Percentiles rank a stretch among this genome's conserved stretches.
Evolutionary conservation across 352 stramenopile species (phyloP).

Genomic region (Pythium chondricola): DNA sequence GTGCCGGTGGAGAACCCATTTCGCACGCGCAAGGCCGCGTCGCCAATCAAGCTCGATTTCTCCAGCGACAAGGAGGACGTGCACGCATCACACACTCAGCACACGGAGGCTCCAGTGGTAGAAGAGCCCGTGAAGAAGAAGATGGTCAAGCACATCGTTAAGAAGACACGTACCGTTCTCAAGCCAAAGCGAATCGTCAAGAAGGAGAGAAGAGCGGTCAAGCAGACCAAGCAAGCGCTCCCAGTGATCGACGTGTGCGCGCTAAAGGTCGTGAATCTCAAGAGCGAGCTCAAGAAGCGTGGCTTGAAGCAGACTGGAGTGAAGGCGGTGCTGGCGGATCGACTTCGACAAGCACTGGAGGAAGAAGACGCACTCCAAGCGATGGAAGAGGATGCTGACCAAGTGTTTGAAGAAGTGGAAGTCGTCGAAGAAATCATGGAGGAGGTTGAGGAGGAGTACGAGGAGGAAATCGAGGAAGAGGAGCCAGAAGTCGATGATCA

Average conservation of each 20-base stretch:
- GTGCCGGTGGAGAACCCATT: slow-evolving; percentile 3
- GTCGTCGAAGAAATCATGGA: slow-evolving; percentile 23
- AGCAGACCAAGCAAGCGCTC: slow-evolving; percentile 19
- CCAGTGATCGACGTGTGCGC: slow-evolving; percentile 19
- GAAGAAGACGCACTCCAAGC: slow-evolving; percentile 30
- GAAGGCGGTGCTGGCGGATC: slow-evolving; percentile 43
- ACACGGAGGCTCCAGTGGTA: not conserved
- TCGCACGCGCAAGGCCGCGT: not conserved
- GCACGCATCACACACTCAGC: not conserved
- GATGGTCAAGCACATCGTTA: slow-evolving; percentile 26
- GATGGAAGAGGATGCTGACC: slow-evolving; percentile 21
- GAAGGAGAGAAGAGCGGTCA: slow-evolving; percentile 16
- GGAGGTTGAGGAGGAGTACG: slow-evolving; percentile 27
- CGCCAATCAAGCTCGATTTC: not conserved
- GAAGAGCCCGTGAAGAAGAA: not conserved
- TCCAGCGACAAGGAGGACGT: not conserved
- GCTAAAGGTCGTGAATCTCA: slow-evolving; percentile 50
- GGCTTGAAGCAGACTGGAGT: slow-evolving; percentile 42
- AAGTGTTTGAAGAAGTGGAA: slow-evolving; percentile 22
- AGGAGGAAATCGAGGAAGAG: slow-evolving; percentile 21
- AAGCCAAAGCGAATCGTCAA: slow-evolving; percentile 24
- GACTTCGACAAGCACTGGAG: slow-evolving; percentile 40
- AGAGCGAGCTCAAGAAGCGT: slow-evolving; percentile 49
- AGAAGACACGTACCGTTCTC: slow-evolving; percentile 31
- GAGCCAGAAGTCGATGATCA: not conserved